phyloP scores from a whole-genome alignment of 75 land plant genomes.

The Pinus tabuliformis region DNA sequence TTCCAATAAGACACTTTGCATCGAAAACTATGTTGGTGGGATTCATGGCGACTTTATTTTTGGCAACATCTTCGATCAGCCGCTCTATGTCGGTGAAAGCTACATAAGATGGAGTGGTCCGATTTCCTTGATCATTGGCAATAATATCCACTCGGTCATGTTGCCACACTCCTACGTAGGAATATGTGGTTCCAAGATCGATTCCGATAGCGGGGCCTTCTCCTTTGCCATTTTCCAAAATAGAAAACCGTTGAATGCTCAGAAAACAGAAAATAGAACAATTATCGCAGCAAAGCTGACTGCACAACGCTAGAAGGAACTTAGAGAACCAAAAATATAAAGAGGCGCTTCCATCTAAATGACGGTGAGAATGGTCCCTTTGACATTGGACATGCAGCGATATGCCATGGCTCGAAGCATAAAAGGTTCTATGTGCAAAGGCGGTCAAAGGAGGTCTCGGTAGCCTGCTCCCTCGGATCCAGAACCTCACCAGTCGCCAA shows the following conservation, averaged over 20 bases:
- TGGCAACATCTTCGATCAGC: slow-evolving; percentile 34
- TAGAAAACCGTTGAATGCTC: not conserved
- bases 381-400: too few relatives aligned
- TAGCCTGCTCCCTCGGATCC: slow-evolving; percentile 31
- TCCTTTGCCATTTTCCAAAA: slow-evolving; percentile 2
- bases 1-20: too few relatives aligned
- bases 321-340: too few relatives aligned
- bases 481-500: slow-evolving; percentile 26
- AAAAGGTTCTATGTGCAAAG: slow-evolving; percentile 19
- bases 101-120: slow-evolving; percentile 32
- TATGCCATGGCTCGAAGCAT: not conserved
- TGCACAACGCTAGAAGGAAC: too few relatives aligned
- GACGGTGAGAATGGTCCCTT: too few relatives aligned
- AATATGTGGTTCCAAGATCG: slow-evolving; percentile 24
- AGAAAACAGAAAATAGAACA: too few relatives aligned
- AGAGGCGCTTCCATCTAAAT: too few relatives aligned
- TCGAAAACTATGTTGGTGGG: too few relatives aligned
- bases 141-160: slow-evolving; percentile 19
- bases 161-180: slow-evolving; percentile 26
- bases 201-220: slow-evolving; percentile 24
- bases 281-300: too few relatives aligned
- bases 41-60: slow-evolving; percentile 19
- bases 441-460: slow-evolving; percentile 51
- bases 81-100: slow-evolving; percentile 28
- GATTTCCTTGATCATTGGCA: slow-evolving; percentile 31